Base-by-base conservation (phyloP, 768 basidiomycete genomes). In the Candolleomyces eurysporus region DNA sequence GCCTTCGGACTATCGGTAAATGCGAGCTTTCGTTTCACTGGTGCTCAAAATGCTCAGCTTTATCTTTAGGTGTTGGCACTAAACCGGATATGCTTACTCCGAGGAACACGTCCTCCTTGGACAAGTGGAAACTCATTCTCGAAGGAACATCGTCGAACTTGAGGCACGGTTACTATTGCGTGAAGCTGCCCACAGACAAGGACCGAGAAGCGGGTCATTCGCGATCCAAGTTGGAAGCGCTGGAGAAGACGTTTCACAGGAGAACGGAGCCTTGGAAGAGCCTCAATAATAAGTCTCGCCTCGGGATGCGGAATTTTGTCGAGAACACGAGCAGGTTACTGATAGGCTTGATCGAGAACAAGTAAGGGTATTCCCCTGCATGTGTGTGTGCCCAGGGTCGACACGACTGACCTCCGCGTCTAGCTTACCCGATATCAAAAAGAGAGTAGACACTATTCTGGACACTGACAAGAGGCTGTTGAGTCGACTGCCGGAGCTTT, bases 121-220 rank as follows among this genome's bases (percentile, higher is more conserved):
- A 74, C 30, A 46, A 42, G 31, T 90, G 88, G 86, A 72, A 75
- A n/a, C 73, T 78, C 0, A 73, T 86, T 3, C 70, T 90, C 7
- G 76, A 83, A 62, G 84, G 82, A 39, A 63, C 39, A 6, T 55
- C 36, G 69, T 50, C 89, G 65, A 56, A n/a, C n/a, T 72, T 89
- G 61, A 78, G 66, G 46, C 84, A 84, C 58, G 82, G 88, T 7
- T 90, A 88, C 61, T 89, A 84, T 58, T 87, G 85, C 17, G 85
- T 88, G 32, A 84, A 84, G 45, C 82, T 88, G 8, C 85, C 86
- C 0, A 80, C 86, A 51, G 89, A 88, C 64, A 73, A 68, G 2
- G 81, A 88, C 59, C 83, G 89, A 0, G 61, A 66, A 14, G 65
- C 68, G 40, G 67, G 69, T 3, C 67, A 81, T 6, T 69, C 79